Base-by-base conservation (phyloP, 257 asterid genomes). In the Solanum megistacrolobum region DNA sequence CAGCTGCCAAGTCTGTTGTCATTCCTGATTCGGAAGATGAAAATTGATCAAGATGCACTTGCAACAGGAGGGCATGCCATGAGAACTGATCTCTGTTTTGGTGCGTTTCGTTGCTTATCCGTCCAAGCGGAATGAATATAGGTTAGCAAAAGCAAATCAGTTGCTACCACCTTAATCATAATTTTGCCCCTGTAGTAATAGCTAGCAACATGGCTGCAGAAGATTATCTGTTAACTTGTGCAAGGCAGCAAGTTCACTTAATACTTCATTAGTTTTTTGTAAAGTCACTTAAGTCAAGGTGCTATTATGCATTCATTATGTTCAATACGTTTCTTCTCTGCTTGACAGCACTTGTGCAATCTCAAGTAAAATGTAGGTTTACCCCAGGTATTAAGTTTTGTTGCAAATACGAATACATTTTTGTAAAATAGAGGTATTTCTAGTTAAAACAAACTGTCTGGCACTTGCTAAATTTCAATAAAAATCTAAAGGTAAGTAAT, bases 21-120 rank as follows among this genome's bases (percentile, higher is more conserved):
- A 92, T 93, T 88, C 90, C 92, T 82, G 98, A 93, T 92, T 93
- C 96, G 1, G 98, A 95, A 86, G 98, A 92, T 6, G 98, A 94
- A 87, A 86, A 83, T 38, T 89, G 78, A 29, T 88, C 83, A 39
- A 71, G 76, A 78, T 86, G 84, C 72, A 60, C 34, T 62, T 39
- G 78, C 82, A 87, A 25, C 65, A 62, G 84, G 38, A 43, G 39
- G 41, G 38, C 69, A 31, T 46, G 69, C 12, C 41, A 48, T 46
- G 65, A 16, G 39, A 82, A 48, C 29, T 20, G 12, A 82, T 82
- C 69, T 82, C 20, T 29, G 21, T 48, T 48, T 82, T 82, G 86
- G 9, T 82, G 39, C 69, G 69, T 82, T 81, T 82, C 0, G 39
- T 46, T 1, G 13, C 10, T 16, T 81, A 46, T 81, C 29, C 43